phyloP scores from a whole-genome alignment of 2,329 filamentous ascomycete genomes.

The Trichoderma breve region DNA sequence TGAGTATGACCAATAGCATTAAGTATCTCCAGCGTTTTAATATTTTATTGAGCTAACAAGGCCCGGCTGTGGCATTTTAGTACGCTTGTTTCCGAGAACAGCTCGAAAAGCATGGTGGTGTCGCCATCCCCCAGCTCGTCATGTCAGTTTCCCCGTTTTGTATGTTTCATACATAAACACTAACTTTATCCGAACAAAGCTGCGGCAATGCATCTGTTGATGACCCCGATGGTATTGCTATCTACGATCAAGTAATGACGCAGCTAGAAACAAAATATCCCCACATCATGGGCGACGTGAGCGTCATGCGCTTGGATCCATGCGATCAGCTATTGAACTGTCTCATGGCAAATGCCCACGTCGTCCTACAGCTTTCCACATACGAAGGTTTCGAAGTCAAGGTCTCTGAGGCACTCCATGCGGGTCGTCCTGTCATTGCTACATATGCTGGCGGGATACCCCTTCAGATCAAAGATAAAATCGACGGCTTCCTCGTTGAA shows the following conservation, averaged over 20 bases:
- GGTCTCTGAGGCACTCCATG: constrained; percentile 78
- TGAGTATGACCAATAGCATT: neutral
- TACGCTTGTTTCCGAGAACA: constrained; percentile 70
- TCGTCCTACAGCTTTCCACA: constrained; percentile 76
- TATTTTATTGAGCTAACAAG: neutral
- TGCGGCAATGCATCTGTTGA: constrained; percentile 79
- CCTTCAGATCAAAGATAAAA: constrained; percentile 68
- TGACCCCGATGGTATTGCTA: constrained; percentile 70
- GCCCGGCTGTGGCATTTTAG: neutral
- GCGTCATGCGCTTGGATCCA: constrained; percentile 73
- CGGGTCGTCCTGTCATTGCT: constrained; percentile 74
- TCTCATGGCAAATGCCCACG: constrained; percentile 67
- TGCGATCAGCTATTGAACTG: constrained; percentile 79
- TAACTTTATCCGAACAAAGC: constrained; percentile 19
- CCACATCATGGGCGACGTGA: constrained; percentile 62
- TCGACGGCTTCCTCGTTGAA: constrained; percentile 72
- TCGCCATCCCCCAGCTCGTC: constrained; percentile 63
- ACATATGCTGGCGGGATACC: constrained; percentile 77
- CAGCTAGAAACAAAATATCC: constrained; percentile 63
- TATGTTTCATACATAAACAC: neutral
- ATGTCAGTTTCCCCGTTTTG: constrained; percentile 44
- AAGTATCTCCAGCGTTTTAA: neutral
- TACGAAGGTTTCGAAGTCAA: constrained; percentile 86
- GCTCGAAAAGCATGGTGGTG: constrained; percentile 51
- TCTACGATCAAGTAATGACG: constrained; percentile 71